phyloP scores from a whole-genome alignment of 306 rosid species.

The Citrullus colocynthis region DNA sequence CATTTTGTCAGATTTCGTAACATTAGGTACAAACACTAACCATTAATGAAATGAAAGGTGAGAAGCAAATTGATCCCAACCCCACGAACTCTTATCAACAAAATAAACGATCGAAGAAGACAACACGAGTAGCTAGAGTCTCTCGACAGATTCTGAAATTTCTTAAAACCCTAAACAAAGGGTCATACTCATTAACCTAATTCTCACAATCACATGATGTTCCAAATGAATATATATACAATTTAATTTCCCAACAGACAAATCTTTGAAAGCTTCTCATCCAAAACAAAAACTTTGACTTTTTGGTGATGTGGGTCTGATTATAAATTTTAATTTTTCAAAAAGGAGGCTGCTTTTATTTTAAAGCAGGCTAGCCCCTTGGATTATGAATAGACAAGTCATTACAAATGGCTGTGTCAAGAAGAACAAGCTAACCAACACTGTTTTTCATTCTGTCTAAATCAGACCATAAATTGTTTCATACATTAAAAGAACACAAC shows the following conservation, averaged over 20 bases:
- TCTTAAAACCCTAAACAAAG: background rate
- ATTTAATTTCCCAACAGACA: background rate
- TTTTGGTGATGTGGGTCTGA: background rate
- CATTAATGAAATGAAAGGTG: background rate
- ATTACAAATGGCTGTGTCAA: background rate
- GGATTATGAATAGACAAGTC: background rate
- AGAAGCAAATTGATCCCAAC: background rate
- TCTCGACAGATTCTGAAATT: background rate
- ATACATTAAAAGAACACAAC: background rate
- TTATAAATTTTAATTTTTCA: background rate
- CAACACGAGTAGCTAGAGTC: background rate
- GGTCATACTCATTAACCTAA: background rate
- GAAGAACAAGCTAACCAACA: constrained; percentile 6
- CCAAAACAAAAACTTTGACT: background rate
- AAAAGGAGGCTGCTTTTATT: background rate
- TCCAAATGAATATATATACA: background rate
- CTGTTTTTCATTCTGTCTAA: constrained; percentile 1
- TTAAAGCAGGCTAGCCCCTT: background rate
- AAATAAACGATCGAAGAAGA: background rate
- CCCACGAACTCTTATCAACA: background rate
- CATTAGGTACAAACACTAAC: background rate
- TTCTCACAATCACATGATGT: background rate
- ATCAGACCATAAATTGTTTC: background rate
- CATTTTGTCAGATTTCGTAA: too few species aligned
- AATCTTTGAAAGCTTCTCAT: too few species aligned